Base-by-base conservation (phyloP, 768 basidiomycete genomes). In the Filobasidium wieringae region DNA sequence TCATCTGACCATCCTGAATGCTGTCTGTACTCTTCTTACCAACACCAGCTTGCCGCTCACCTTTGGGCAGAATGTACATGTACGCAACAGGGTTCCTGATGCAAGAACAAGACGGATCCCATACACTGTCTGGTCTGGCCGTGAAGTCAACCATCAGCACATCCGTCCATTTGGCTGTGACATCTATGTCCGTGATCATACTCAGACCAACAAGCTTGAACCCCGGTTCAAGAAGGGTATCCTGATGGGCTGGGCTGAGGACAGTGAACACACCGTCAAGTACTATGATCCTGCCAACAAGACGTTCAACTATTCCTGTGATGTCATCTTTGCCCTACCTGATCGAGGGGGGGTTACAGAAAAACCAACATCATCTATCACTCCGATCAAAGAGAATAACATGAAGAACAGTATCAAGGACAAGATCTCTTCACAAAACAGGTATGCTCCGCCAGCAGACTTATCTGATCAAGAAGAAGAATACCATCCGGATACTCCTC, bases 1-100 rank as follows among this genome's bases (percentile, higher is more conserved):
- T 2, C 59, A 61, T 33, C 63, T 64, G 34, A 61, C 63, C 26
- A 40, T 64, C 14, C 9, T 54, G 24, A 61, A 61, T 33, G 55
- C 45, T 17, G 36, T 61, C 2, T 43, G 63, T 9, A 61, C 51
- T 9, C 22, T 61, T 9, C 60, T 64, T 14, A 27, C 55, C 19
- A 41, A 61, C 22, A 29, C 40, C n/a, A 36, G 43, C 4, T 31
- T 61, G 7, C 17, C 22, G 8, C 3, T 24, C 6, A 27, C 22
- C 14, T 57, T 57, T 50, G 43, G 55, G 29, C 29, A 15, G 55
- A 57, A 19, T 37, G 30, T 30, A 8, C 50, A 50, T 47, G 29
- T 45, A 12, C 39, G 55, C 26, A 57, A 57, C 24, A 41, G 55
- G 17, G 32, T 57, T 19, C 55, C 55, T 17, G 36, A 53, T 7